These are phyloP conservation scores for Rhynchosporium secalis DNA, from an alignment of 2,329 filamentous ascomycete species.

Conservation along the genomic window DNA sequence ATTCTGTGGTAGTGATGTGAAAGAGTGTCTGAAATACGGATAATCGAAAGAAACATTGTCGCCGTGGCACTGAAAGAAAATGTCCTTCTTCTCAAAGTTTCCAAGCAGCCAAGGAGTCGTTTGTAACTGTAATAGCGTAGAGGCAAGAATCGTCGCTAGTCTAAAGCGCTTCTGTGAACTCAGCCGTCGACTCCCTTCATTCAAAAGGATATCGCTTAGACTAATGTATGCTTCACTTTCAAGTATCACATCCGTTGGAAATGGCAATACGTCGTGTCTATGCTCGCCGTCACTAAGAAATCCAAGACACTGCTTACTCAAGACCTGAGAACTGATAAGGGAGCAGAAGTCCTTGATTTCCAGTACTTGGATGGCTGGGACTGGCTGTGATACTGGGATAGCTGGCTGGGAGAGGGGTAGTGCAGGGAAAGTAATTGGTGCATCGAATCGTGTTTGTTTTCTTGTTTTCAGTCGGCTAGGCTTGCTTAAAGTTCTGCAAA, in stretches of 20 bases:
- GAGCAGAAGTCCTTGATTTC: slow-evolving; percentile 8
- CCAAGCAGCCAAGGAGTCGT: slow-evolving; percentile 31
- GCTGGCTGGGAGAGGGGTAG: background rate
- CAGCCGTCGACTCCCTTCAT: slow-evolving; percentile 5
- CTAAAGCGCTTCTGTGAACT: slow-evolving; percentile 30
- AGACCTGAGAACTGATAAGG: background rate
- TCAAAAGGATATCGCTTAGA: slow-evolving; percentile 26
- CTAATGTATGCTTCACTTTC: slow-evolving; percentile 20
- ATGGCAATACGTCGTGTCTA: slow-evolving; percentile 15
- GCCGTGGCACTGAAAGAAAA: slow-evolving; percentile 29
- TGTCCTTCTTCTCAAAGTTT: slow-evolving; percentile 30
- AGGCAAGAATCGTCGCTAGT: slow-evolving; percentile 31
- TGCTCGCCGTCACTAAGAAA: slow-evolving; percentile 27
- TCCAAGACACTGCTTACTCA: slow-evolving; percentile 18
- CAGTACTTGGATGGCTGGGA: background rate
- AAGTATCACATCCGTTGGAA: slow-evolving; percentile 3
- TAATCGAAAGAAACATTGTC: slow-evolving; percentile 25
- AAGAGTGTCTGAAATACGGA: slow-evolving; percentile 27
- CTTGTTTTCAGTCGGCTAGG: background rate
- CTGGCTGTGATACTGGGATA: background rate
- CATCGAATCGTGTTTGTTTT: background rate
- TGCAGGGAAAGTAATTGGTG: background rate
- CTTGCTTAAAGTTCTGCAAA: background rate
- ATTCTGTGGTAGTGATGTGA: slow-evolving; percentile 14
- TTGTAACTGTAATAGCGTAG: slow-evolving; percentile 33